phyloP scores from a whole-genome alignment of 2,329 filamentous ascomycete species.

The Epichloe sibirici region DNA sequence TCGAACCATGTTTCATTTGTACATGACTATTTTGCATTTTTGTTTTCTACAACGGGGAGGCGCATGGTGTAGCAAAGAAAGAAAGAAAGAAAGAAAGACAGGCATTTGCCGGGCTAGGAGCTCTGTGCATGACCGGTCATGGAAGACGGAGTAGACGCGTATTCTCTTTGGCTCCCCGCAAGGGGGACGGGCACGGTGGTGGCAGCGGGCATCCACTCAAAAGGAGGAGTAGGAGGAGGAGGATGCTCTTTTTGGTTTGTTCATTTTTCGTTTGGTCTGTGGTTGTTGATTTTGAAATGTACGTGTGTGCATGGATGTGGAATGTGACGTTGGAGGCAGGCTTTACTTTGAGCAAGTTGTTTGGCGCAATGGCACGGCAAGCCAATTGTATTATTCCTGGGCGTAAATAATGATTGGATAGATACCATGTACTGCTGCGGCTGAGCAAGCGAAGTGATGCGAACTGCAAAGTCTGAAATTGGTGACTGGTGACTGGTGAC shows the following conservation, averaged over 20 bases:
- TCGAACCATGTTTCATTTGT: not conserved
- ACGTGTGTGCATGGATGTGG: not conserved
- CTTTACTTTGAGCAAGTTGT: not conserved
- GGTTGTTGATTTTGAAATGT: not conserved
- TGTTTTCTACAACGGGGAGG: not conserved
- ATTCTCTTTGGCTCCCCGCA: not conserved
- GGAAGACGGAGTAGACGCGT: slow-evolving; percentile 1
- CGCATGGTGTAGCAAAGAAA: not conserved
- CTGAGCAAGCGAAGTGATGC: not conserved
- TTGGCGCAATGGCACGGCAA: not conserved
- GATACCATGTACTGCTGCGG: not conserved
- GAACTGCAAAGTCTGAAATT: not conserved
- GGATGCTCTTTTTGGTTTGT: not conserved
- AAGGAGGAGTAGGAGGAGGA: not conserved
- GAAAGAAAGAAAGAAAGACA: no score
- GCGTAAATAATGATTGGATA: not conserved
- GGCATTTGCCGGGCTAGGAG: not conserved
- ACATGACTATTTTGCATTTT: not conserved
- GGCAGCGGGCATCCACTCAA: not conserved
- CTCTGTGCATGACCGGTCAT: not conserved
- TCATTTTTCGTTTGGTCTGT: not conserved
- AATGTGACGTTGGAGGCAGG: not conserved
- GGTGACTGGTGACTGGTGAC: no score
- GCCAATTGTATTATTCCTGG: not conserved
- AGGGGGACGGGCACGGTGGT: not conserved